Evolutionary conservation across 208 protist species (phyloP), one percentile per base, ranked within the genome.

Genomic region (Crithidia sp.): DNA sequence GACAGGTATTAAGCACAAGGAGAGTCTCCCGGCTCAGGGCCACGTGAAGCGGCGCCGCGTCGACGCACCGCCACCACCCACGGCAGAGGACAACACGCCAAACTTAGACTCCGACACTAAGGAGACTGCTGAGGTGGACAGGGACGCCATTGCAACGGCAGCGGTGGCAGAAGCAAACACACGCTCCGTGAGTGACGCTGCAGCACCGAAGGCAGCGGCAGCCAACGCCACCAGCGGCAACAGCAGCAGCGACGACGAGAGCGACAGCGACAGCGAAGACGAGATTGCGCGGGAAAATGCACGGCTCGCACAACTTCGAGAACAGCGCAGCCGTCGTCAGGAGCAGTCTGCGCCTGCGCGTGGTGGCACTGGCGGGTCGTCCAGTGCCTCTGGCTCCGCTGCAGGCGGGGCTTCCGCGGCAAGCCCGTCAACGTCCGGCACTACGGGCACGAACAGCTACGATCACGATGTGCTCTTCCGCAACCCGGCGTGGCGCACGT

Each of bases 381-480:
- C 28, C 28, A 28, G 28, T 37, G 17, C 45, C 55, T n/a, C 57
- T 17, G 41, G 8, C 10, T 45, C 58, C 40, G 28, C 28, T 69
- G 43, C 59, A 52, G 44, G 12, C 7, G 49, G 8, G 4, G 37
- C 14, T 12, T 16, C 57, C 13, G 7, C 37, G 6, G 59, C 59
- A 52, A 39, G 41, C 19, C 19, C 59, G 8, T 39, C 19, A 60
- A 17, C 17, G 16, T 66, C 59, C 13, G 16, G 65, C n/a, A 65
- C 28, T 59, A 53, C 39, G 36, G 50, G 64, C 37, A 58, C 41
- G 36, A 67, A 75, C 70, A 82, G 74, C 37, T 91, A 93, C 67
- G 86, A 89, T 56, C 78, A 86, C 69, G 88, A 93, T 60, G 88
- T 93, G 2, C 71, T 93, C 45, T 93, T 91, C 72, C 85, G 86